Base-by-base conservation (phyloP, 2,329 filamentous ascomycete species). In the Claviceps capensis region DNA sequence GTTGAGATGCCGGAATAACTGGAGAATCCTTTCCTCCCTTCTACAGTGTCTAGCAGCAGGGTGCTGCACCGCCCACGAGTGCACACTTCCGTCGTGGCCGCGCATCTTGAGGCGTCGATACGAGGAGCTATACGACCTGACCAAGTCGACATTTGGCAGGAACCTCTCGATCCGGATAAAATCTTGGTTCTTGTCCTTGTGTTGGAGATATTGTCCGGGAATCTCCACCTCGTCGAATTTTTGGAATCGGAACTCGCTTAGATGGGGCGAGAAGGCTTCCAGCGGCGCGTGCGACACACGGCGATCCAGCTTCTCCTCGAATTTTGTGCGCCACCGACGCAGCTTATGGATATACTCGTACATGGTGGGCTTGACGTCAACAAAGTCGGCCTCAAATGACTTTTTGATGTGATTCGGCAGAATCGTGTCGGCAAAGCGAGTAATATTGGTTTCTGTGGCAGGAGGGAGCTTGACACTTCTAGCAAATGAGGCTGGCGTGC, bases 181-280 rank as follows among this genome's bases (percentile, higher is more conserved):
- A 66, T 98, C 93, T 61, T 95, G 89, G 67, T 98, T 98, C 78
- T 97, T 98, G 62, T 99, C 94, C 67, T 93, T 94, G 71, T 96
- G 93, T 64, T 95, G 84, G 56, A 96, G 73, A 67, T 99, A 99
- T 65, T 99, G 93, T 0, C 93, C 93, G 3, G 94, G 94, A 38
- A 99, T 82, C 68, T 99, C 93, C 13, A 99, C 91, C 61, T 98
- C 94, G 63, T 99, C 93, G 59, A 98, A 96, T 67, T 96, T 97
- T 66, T 93, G 84, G 74, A 95, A 98, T 41, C 88, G 80, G 75
- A 98, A 98, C 64, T 97, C 93, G 69, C 88, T 95, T 44, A 99
- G 79, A 62, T 95, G 87, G 47, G 88, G 86, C 46, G 89, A 95
- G 65, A 87, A 95, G 30, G 77, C 77, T 67, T 98, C 93, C 9